Evolutionary conservation across 441 rosid genomes (phyloP).

Genomic region (Francoa sonchifolia): DNA sequence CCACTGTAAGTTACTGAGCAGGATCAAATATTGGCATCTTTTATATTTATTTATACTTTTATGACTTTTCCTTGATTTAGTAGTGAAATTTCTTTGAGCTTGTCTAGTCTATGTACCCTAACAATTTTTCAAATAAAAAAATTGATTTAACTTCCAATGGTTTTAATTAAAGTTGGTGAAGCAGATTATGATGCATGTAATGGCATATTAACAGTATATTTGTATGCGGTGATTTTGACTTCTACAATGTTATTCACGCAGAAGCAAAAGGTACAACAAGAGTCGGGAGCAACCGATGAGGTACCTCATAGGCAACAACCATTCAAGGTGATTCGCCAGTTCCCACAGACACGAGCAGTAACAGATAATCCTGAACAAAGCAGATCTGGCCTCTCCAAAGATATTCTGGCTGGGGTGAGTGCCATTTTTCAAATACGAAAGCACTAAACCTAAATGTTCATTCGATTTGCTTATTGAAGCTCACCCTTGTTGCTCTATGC

Average conservation of each 20-base stretch:
- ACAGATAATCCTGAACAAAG: slow-evolving; percentile 27
- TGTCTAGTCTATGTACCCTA: no score
- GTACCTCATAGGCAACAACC: slow-evolving; percentile 17
- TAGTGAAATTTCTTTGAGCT: no score
- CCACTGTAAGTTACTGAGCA: no score
- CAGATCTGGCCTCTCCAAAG: slow-evolving; percentile 53
- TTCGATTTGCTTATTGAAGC: neutral
- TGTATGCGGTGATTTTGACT: no score
- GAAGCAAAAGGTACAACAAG: slow-evolving; percentile 59
- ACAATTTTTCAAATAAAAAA: no score
- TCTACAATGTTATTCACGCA: slow-evolving; percentile 14
- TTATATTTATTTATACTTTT: no score
- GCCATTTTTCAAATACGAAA: neutral
- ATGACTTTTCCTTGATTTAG: no score
- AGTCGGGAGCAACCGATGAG: slow-evolving; percentile 21
- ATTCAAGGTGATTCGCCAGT: slow-evolving; percentile 39
- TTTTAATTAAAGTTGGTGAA: no score
- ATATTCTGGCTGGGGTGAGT: slow-evolving; percentile 64
- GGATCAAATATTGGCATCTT: no score
- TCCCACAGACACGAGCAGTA: slow-evolving; percentile 64
- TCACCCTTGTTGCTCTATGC: neutral
- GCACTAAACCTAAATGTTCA: neutral
- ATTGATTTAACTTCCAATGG: no score
- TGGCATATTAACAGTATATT: no score
- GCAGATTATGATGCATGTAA: no score